Evolutionary conservation across 306 rosid species (phyloP), one percentile per base, ranked within the genome.

Genomic region (Arachis stenosperma): DNA sequence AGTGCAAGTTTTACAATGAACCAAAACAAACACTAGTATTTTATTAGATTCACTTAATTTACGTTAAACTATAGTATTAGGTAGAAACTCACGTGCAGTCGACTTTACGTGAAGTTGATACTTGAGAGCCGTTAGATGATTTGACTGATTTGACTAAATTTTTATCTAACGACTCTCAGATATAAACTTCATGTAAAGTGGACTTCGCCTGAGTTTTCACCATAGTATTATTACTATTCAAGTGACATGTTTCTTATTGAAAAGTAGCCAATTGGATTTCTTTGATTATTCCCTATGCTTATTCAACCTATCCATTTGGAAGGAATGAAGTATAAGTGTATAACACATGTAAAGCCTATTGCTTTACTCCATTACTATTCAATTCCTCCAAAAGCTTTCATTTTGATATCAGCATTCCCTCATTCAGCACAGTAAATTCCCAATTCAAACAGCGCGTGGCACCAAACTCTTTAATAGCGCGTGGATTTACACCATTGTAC

Each of bases 371-470:
- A 30, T 58, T 58, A 58, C 63, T 30, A 2, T 5, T 54, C 60
- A 54, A 15, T 27, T 56, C 61, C 9, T 53, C 60, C 36, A 9
- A 22, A 12, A 37, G 66, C 47, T 2, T 54, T 7, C 1, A 10
- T 13, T 4, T 33, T 33, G 3, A 2, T 33, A 33, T 33, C 37
- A 33, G 37, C 4, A 33, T 22, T n/a, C n/a, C n/a, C n/a, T n/a
- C n/a, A n/a, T n/a, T 22, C 27, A 22, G 27, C 27, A 22, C 27
- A 46, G 13, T 8, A 33, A 60, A 60, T 62, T 41, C 15, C 11
- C 50, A 15, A 68, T 8, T 9, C 8, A 17, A 46, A 47, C 5
- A n/a, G 80, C 75, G 79, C 79, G 83, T 79, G 74, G 46, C 0
- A 8, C 14, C 52, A 73, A 3, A 50, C 36, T 14, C 27, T 27